Conservation (phyloP, 345 rosid genomes). For the Capsella bursapastoris region DNA sequence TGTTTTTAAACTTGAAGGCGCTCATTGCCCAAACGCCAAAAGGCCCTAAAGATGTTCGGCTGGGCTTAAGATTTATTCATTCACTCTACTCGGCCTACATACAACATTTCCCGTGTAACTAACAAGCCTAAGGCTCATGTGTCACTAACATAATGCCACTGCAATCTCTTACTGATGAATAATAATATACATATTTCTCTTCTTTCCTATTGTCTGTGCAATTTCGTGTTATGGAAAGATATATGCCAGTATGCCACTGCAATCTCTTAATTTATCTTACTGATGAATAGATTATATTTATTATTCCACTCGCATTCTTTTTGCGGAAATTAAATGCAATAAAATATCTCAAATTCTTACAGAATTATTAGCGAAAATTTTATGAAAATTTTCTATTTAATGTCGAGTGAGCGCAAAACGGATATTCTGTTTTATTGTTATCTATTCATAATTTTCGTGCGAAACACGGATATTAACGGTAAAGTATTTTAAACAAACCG, state of each 20-base stretch:
- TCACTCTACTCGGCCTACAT: not conserved
- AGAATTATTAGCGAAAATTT: too few relatives aligned
- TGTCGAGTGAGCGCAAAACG: too few relatives aligned
- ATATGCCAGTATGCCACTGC: too few relatives aligned
- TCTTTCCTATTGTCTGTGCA: too few relatives aligned
- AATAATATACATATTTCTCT: too few relatives aligned
- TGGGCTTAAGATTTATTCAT: constrained; percentile 2
- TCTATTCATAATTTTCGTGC: too few relatives aligned
- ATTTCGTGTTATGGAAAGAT: too few relatives aligned
- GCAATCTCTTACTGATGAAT: not conserved
- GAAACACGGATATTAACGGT: too few relatives aligned
- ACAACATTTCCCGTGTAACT: not conserved
- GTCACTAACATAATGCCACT: not conserved
- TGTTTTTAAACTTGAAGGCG: constrained; percentile 18
- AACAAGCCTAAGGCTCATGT: not conserved
- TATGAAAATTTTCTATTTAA: too few relatives aligned
- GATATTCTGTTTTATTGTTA: too few relatives aligned
- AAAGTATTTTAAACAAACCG: not conserved
- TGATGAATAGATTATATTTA: not conserved
- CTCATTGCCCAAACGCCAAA: not conserved
- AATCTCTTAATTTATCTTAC: not conserved
- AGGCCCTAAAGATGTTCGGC: not conserved
- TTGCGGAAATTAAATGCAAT: not conserved
- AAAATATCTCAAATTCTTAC: not conserved
- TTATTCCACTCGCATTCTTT: not conserved